phyloP scores from a whole-genome alignment of 83 land plant genomes.

The Picea mariana region DNA sequence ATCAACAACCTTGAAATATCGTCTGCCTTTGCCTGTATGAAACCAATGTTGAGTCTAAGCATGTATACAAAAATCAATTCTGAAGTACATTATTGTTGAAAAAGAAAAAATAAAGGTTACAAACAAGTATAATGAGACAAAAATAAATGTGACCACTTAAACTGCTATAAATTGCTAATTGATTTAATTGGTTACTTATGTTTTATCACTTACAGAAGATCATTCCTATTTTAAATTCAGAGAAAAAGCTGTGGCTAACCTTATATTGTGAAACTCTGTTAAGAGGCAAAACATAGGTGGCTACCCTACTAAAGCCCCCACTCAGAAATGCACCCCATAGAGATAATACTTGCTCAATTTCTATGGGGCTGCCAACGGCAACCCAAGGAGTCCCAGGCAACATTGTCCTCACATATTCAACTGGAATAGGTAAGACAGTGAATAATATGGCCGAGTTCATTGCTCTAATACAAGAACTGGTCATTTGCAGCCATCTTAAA shows the following conservation, averaged over 20 bases:
- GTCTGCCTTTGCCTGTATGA: slow-evolving; percentile 84
- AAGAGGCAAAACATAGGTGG: neutral
- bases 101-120: neutral
- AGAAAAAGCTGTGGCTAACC: neutral
- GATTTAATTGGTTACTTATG: neutral
- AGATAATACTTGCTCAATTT: no score
- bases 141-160: neutral
- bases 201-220: neutral
- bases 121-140: neutral
- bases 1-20: slow-evolving; percentile 87
- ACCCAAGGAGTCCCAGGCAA: no score
- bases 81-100: neutral
- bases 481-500: neutral
- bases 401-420: no score
- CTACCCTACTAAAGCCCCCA: no score
- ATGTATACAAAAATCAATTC: neutral
- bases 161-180: neutral
- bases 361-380: no score
- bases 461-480: neutral
- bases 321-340: no score
- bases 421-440: no score
- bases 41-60: slow-evolving; percentile 6
- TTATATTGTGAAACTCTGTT: neutral
- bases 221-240: slow-evolving; percentile 6
- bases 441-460: no score